These are phyloP conservation scores for Trichoderma koningii DNA, from an alignment of 2,329 filamentous ascomycete species.

Conservation along the genomic window DNA sequence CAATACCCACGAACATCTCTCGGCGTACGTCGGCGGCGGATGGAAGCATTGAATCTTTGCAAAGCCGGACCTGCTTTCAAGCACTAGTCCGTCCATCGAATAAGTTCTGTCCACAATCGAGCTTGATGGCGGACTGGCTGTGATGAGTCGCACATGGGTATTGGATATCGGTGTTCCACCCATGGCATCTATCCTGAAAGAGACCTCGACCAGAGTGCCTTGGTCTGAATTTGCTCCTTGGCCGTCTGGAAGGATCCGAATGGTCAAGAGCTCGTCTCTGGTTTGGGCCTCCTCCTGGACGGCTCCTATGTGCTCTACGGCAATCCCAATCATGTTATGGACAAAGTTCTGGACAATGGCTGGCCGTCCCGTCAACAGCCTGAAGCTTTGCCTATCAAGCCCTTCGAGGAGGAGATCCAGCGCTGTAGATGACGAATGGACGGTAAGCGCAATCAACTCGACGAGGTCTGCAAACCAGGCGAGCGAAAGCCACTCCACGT, in stretches of 20 bases:
- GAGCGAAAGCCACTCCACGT: slow-evolving; percentile 8
- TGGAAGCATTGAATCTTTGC: slow-evolving; percentile 43
- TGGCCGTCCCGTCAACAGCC: slow-evolving; percentile 36
- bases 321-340: slow-evolving; percentile 41
- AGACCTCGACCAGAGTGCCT: slow-evolving; percentile 7
- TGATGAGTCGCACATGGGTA: slow-evolving; percentile 42
- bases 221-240: not conserved
- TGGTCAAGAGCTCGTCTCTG: slow-evolving; percentile 17
- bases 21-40: slow-evolving; percentile 41
- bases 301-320: slow-evolving; percentile 45
- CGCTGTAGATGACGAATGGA: slow-evolving; percentile 26
- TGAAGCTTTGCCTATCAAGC: slow-evolving; percentile 38
- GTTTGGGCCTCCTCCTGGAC: slow-evolving; percentile 25
- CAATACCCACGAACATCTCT: slow-evolving; percentile 43
- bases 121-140: slow-evolving; percentile 40
- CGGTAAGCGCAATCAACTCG: slow-evolving; percentile 27
- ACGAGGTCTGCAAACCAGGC: slow-evolving; percentile 13
- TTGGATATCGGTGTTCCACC: slow-evolving; percentile 31
- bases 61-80: slow-evolving; percentile 35
- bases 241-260: not conserved
- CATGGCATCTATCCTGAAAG: slow-evolving; percentile 32
- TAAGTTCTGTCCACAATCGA: slow-evolving; percentile 33
- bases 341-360: slow-evolving; percentile 37
- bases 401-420: slow-evolving; percentile 30
- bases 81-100: slow-evolving; percentile 45